Evolutionary conservation across 108 stramenopile species (phyloP).

Genomic region (Schizochytrium sp.): DNA sequence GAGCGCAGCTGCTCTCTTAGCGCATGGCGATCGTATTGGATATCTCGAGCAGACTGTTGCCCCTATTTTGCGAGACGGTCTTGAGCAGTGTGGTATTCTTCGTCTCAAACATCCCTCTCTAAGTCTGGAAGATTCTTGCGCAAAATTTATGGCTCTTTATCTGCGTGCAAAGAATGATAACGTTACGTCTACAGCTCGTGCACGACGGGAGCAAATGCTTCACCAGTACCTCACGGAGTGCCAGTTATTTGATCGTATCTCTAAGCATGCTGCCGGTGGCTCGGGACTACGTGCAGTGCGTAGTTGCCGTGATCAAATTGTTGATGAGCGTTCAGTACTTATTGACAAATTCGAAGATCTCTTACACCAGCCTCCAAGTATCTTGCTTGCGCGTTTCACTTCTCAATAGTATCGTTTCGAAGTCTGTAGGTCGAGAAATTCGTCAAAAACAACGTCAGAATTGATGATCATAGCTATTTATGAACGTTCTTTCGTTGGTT

Average conservation of each 20-base stretch:
- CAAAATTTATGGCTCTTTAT: slow-evolving; percentile 48
- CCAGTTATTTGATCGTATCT: slow-evolving; percentile 3
- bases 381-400: slow-evolving; percentile 5
- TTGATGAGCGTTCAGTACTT: not conserved
- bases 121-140: slow-evolving; percentile 12
- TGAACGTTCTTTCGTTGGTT: no score
- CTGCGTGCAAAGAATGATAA: slow-evolving; percentile 20
- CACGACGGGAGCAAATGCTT: slow-evolving; percentile 7
- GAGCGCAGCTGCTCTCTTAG: slow-evolving; percentile 25
- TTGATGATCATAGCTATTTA: no score
- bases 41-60: slow-evolving; percentile 53
- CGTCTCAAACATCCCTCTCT: slow-evolving; percentile 50
- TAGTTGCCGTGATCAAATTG: not conserved
- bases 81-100: slow-evolving; percentile 12
- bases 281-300: slow-evolving; percentile 29
- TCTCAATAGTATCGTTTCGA: not conserved
- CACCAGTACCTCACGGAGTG: slow-evolving; percentile 27
- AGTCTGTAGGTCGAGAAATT: not conserved
- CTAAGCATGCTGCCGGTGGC: not conserved
- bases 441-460: no score
- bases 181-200: not conserved
- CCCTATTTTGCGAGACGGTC: not conserved
- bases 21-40: slow-evolving; percentile 18
- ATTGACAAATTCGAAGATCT: not conserved
- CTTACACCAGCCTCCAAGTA: slow-evolving; percentile 19